These are phyloP conservation scores for Neopestalotiopsis rosae DNA, from an alignment of 2,329 filamentous ascomycete genomes.

Conservation along the genomic window DNA sequence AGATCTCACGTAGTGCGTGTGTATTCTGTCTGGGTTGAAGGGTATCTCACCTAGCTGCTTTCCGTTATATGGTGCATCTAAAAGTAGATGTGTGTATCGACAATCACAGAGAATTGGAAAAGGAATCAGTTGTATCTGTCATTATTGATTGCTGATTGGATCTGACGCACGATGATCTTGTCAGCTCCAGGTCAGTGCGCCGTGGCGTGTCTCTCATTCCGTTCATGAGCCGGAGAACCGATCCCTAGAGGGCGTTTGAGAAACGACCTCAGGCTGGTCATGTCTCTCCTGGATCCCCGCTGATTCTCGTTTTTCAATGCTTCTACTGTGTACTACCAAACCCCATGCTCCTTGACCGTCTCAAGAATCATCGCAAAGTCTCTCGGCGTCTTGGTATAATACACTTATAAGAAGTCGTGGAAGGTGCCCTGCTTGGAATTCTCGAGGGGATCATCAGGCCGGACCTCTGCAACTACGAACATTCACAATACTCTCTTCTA, in stretches of 20 bases:
- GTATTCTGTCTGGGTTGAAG: not conserved
- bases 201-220: not conserved
- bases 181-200: slow-evolving; percentile 2
- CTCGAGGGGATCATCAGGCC: slow-evolving; percentile 1
- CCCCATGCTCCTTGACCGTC: not conserved
- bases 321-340: not conserved
- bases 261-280: slow-evolving; percentile 6
- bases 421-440: not conserved
- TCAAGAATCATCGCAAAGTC: slow-evolving; percentile 14
- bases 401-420: not conserved
- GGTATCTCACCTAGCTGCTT: not conserved
- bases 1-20: not conserved
- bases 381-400: slow-evolving; percentile 18
- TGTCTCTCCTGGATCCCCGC: not conserved
- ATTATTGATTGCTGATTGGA: not conserved
- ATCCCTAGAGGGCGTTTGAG: slow-evolving; percentile 8
- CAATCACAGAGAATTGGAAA: not conserved
- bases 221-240: not conserved
- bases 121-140: not conserved
- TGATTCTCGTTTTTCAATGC: not conserved
- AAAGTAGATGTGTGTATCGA: not conserved
- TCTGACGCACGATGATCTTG: not conserved
- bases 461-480: not conserved
- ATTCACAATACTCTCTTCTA: not conserved
- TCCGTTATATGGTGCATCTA: not conserved